Evolutionary conservation across 1,284 basidiomycete genomes (phyloP), one percentile per base, ranked within the genome.

Genomic region (Athelia psychrophila): DNA sequence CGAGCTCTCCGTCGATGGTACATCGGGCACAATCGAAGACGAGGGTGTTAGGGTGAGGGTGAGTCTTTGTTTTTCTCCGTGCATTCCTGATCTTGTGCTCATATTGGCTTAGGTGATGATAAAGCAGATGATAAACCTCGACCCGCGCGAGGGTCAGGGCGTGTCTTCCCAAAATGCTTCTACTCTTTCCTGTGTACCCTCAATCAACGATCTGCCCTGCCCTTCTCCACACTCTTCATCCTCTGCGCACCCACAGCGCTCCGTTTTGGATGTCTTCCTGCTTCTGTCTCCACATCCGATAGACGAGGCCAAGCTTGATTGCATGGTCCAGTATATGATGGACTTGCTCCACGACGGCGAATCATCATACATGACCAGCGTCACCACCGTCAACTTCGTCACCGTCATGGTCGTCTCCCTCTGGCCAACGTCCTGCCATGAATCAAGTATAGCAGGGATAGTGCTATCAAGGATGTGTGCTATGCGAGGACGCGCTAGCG

Each of bases 291-390:
- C 82, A 2, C 89, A 91, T 63, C 78, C 99, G 30, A 92, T 90
- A 0, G 97, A 99, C 64, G 96, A 98, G 67, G 93, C 94, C 15
- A 96, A 96, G 65, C 75, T 99, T 45, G 97, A 99, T 66, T 84
- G 95, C 3, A 85, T 98, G 69, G 76, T 98, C 2, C 97, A 97
- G 0, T 98, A 93, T 60, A 81, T 97, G 23, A 85, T 98, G 4
- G 91, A 95, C 42, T 76, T 98, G 12, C 71, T 98, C 19, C 86
- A 91, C 53, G 95, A 99, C 60, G 91, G n/a, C n/a, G n/a, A n/a
- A n/a, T n/a, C n/a, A n/a, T n/a, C n/a, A n/a, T n/a, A n/a, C n/a
- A n/a, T n/a, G n/a, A n/a, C n/a, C n/a, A n/a, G n/a, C n/a, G n/a
- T n/a, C n/a, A n/a, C n/a, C n/a, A n/a, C n/a, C n/a, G n/a, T n/a